Base-by-base conservation (phyloP, 1,284 basidiomycete species). In the Cutaneotrichosporon cyanovorans region DNA sequence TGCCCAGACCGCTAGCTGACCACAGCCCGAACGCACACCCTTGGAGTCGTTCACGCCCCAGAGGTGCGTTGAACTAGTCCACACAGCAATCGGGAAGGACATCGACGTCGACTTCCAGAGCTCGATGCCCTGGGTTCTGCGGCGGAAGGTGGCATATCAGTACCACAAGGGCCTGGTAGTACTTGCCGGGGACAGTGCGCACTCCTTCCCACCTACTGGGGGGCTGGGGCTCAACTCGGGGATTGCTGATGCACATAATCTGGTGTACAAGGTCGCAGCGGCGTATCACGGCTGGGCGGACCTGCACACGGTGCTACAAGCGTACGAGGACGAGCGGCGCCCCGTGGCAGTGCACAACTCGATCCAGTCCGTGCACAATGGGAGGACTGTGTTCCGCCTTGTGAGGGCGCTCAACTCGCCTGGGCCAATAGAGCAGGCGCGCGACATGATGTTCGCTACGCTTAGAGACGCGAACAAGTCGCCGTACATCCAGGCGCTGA, bases 181-280 rank as follows among this genome's bases (percentile, higher is more conserved):
- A 11, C 48, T 57, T 3, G 56, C 53, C 5, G 51, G 51, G 22
- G 51, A 60, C 46, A 21, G 49, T 7, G 58, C 56, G 3, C 55
- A 62, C 50, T 49, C 44, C 21, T 59, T 57, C 45, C 59, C 59
- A 2, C 59, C 59, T 1, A 61, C 59, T 0, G 59, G 59, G 2
- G 59, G 59, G 5, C 42, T 59, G 5, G 57, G 57, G 12, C 46
- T 61, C 21, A 61, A 61, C 46, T 51, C 51, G 12, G 59, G 59
- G 6, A 55, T 61, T 10, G 57, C 53, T 21, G 58, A 61, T 25
- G 53, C 53, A 2, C 57, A 59, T 42, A 59, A 57, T 41, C 55
- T 61, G 19, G 53, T 50, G 5, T 51, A 38, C 48, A 58, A 59
- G 51, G 34, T 61, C 15, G 47, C 48, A 0, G 46, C 35, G 4